Evolutionary conservation across 2,329 filamentous ascomycete species (phyloP).

Genomic region (Epichloe brachyelytri): DNA sequence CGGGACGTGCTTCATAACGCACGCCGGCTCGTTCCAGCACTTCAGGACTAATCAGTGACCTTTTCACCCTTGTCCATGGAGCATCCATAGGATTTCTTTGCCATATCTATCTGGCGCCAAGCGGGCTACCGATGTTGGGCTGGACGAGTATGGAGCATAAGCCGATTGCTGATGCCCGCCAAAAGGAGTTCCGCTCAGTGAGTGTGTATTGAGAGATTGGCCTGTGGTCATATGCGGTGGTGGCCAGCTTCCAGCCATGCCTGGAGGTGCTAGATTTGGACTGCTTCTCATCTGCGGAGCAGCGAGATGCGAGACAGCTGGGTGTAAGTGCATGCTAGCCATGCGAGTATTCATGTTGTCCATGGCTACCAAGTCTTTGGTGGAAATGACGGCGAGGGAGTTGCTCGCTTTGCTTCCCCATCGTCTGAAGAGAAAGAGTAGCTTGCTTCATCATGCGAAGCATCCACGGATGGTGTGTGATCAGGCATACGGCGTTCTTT

Average conservation of each 20-base stretch:
- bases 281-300: constrained; percentile 19
- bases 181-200: constrained; percentile 15
- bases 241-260: constrained; percentile 15
- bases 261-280: constrained; percentile 23
- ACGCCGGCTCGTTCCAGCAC: constrained; percentile 39
- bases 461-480: constrained; percentile 16
- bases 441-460: constrained; percentile 16
- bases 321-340: constrained; percentile 28
- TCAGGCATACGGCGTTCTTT: constrained; percentile 24
- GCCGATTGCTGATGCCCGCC: constrained; percentile 12
- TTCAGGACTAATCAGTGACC: constrained; percentile 40
- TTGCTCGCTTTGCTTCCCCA: constrained; percentile 18
- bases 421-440: constrained; percentile 26
- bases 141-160: constrained; percentile 11
- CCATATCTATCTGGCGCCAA: constrained; percentile 46
- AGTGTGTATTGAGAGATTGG: constrained; percentile 19
- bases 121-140: constrained; percentile 19
- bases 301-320: constrained; percentile 19
- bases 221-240: constrained; percentile 15
- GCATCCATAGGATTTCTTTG: constrained; percentile 41
- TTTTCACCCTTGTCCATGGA: constrained; percentile 44
- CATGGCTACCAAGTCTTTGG: constrained; percentile 37
- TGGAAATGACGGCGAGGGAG: constrained; percentile 38
- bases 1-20: constrained; percentile 45
- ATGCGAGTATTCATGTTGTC: constrained; percentile 29